A percentile compares a stretch with the other conserved stretches of the same genome.
Evolutionary conservation across 2,329 filamentous ascomycete species (phyloP).

Genomic region (Aspergillus pseudotamarii): DNA sequence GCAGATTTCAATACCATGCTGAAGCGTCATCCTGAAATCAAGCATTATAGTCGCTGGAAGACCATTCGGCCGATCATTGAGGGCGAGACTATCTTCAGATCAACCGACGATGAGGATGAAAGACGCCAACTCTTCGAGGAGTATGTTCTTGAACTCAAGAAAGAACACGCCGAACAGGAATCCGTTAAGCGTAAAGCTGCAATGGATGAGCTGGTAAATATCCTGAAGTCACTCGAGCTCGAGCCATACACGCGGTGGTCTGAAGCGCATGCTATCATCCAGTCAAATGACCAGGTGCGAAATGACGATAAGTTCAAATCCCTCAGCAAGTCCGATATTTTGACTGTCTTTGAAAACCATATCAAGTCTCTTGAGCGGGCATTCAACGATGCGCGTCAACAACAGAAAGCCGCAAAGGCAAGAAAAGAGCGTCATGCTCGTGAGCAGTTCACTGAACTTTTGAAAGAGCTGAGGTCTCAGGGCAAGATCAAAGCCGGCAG

Average conservation of each 20-base stretch:
- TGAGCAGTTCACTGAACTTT: slow-evolving; percentile 74
- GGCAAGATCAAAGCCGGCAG: slow-evolving; percentile 86
- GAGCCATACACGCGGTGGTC: slow-evolving; percentile 95
- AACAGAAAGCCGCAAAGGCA: slow-evolving; percentile 78
- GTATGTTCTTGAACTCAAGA: slow-evolving; percentile 84
- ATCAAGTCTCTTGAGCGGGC: slow-evolving; percentile 88
- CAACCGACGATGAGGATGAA: slow-evolving; percentile 84
- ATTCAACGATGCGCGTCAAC: slow-evolving; percentile 88
- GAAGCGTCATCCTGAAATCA: slow-evolving; percentile 93
- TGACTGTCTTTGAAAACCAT: slow-evolving; percentile 91
- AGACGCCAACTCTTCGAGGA: slow-evolving; percentile 90
- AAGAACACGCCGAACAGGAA: slow-evolving; percentile 75
- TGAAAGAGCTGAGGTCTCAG: slow-evolving; percentile 71
- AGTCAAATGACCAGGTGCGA: slow-evolving; percentile 75
- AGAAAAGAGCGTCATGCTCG: slow-evolving; percentile 84
- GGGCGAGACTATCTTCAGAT: slow-evolving; percentile 92
- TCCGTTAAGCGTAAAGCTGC: slow-evolving; percentile 73
- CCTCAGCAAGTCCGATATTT: slow-evolving; percentile 84
- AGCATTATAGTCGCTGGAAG: slow-evolving; percentile 96
- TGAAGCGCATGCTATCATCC: slow-evolving; percentile 81
- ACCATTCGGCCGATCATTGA: slow-evolving; percentile 92
- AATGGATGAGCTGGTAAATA: slow-evolving; percentile 76
- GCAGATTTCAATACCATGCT: slow-evolving; percentile 96
- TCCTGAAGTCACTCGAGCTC: slow-evolving; percentile 78
- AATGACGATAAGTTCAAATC: slow-evolving; percentile 81